Evolutionary conservation across 2,329 filamentous ascomycete species (phyloP).

Genomic region (Talaromyces islandicus): DNA sequence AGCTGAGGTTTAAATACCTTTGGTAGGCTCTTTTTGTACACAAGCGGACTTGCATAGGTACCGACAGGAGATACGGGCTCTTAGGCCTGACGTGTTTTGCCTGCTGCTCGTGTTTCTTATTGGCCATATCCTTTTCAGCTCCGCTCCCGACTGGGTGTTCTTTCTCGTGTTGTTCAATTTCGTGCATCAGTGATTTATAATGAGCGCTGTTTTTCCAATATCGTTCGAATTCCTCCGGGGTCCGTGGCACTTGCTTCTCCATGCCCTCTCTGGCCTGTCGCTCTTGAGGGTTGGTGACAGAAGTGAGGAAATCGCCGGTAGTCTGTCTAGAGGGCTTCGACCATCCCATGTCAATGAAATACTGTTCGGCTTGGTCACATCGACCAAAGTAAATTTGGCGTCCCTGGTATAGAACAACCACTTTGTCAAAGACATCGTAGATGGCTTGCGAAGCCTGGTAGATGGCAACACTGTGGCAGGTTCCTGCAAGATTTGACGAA

Average conservation of each 20-base stretch:
- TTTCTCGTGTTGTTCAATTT: conserved; percentile 29
- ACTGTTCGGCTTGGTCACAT: conserved; percentile 57
- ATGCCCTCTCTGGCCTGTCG: conserved; percentile 52
- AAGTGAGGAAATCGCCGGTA: conserved; percentile 71
- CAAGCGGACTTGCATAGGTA: conserved; percentile 68
- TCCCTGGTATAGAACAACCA: conserved; percentile 61
- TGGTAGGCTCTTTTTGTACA: conserved; percentile 11
- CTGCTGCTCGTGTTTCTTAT: conserved; percentile 16
- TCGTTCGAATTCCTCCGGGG: conserved; percentile 51
- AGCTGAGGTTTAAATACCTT: conserved; percentile 1
- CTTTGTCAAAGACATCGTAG: conserved; percentile 60
- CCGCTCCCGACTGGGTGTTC: conserved; percentile 28
- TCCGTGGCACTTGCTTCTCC: conserved; percentile 52
- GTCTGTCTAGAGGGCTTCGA: conserved; percentile 67
- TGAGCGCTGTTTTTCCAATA: conserved; percentile 39
- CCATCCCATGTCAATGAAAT: conserved; percentile 66
- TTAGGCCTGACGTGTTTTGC: conserved; percentile 32
- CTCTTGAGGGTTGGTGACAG: conserved; percentile 60
- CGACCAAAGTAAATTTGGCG: conserved; percentile 67
- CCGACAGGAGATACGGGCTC: conserved; percentile 71
- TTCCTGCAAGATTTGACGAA: conserved; percentile 57
- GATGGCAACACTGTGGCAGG: conserved; percentile 61
- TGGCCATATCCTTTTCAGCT: conserved; percentile 24
- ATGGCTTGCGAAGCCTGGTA: conserved; percentile 59
- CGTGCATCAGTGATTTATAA: conserved; percentile 24